Percentiles rank a stretch among this genome's conserved stretches.
These are phyloP conservation scores for Wickerhamiella siamensis DNA, from an alignment of 805 yeast genomes.

Conservation along the genomic window DNA sequence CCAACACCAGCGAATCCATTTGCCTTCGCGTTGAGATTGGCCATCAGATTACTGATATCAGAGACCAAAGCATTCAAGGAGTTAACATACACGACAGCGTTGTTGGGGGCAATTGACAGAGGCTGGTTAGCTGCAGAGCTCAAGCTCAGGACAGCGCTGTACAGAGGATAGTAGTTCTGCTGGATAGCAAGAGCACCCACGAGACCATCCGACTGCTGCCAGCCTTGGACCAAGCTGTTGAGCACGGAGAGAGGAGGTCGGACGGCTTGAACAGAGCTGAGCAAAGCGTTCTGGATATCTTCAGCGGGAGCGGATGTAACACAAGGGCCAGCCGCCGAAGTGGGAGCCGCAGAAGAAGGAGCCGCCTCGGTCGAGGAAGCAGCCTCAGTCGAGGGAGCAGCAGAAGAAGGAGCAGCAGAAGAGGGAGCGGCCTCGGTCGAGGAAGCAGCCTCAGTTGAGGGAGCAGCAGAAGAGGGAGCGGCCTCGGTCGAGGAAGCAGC, in stretches of 20 bases:
- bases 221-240: conserved; percentile 5
- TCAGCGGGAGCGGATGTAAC: no score
- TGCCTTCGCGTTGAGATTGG: conserved; percentile 9
- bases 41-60: conserved; percentile 5
- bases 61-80: conserved; percentile 3
- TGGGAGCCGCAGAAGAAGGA: no score
- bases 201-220: conserved; percentile 10
- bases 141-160: conserved; percentile 1
- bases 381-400: not conserved
- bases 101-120: not conserved
- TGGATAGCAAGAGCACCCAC: conserved; percentile 13
- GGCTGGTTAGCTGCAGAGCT: conserved; percentile 2
- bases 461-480: conserved; percentile 34
- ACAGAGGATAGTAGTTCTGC: conserved; percentile 6
- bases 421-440: no score
- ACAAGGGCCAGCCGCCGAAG: no score
- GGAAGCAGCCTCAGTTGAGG: not conserved
- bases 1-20: conserved; percentile 8
- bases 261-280: not conserved
- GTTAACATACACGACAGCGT: not conserved
- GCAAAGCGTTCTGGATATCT: no score
- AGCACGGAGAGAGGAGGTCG: not conserved
- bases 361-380: not conserved
- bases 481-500: no score
- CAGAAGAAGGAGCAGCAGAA: not conserved